Evolutionary conservation across 148 eudicot species (phyloP).

Genomic region (Hydrangea macrophylla): DNA sequence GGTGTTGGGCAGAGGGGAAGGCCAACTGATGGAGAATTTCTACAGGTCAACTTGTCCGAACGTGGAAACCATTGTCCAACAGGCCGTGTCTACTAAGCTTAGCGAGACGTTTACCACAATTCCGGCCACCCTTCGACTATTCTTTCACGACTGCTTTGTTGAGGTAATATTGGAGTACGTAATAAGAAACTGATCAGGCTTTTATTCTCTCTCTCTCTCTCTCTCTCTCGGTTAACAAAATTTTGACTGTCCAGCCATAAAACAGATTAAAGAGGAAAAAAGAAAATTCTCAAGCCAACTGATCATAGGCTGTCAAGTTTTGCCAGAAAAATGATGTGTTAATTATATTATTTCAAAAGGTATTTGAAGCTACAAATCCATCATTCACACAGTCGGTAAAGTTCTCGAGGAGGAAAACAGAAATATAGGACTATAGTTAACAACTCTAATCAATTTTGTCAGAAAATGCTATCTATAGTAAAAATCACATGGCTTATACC

Average conservation of each 20-base stretch:
- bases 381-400: too few species aligned
- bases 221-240: too few species aligned
- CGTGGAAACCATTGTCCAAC: slow-evolving; percentile 47
- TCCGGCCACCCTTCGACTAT: slow-evolving; percentile 70
- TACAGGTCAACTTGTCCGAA: slow-evolving; percentile 48
- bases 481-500: not conserved
- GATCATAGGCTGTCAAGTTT: too few species aligned
- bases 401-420: too few species aligned
- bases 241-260: too few species aligned
- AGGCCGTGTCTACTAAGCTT: slow-evolving; percentile 39
- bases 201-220: too few species aligned
- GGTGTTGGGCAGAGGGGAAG: slow-evolving; percentile 27
- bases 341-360: not conserved
- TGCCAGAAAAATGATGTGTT: too few species aligned
- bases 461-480: not conserved
- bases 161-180: slow-evolving; percentile 27
- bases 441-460: not conserved
- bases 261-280: too few species aligned
- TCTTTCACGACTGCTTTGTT: slow-evolving; percentile 74
- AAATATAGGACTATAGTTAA: not conserved
- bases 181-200: too few species aligned
- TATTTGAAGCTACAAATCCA: not conserved
- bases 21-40: slow-evolving; percentile 38
- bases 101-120: slow-evolving; percentile 49
- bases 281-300: too few species aligned